Base-by-base conservation (phyloP, 2,329 filamentous ascomycete species). In the Neopestalotiopsis clavispora region DNA sequence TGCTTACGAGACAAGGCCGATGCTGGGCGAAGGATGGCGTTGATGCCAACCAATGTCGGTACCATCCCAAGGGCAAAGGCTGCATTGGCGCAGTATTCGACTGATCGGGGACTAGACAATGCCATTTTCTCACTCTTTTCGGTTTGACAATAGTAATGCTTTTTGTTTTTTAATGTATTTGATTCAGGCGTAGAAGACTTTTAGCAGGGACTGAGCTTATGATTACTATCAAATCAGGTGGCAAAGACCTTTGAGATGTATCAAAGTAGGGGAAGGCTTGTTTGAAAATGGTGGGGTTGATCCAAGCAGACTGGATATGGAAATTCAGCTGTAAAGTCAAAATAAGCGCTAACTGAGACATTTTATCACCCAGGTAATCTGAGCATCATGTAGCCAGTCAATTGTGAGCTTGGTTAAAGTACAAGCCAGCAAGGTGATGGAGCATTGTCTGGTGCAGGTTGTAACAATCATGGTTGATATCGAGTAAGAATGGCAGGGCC, bases 11-110 rank as follows among this genome's bases (percentile, higher is more conserved):
- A 65, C 30, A 65, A 4, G n/a, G 42, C 62, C 4, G 38, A 49
- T 4, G 62, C 62, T n/a, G 62, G 62, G 13, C 62, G 62, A 4
- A 65, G 40, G 23, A 65, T 52, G 38, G 62, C 62, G 32, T 65
- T 65, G 62, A 65, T 65, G 7, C 62, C 62, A 9, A 65, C 9
- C 10, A 45, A 6, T 30, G 62, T 65, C 30, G 62, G 62, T 20
- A 52, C 12, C 20, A 65, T 3, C 10, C 30, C 62, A 12, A 52
- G n/a, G 10, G 38, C 23, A 45, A 66, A 66, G 20, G 45, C 38
- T 45, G 45, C 49, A 49, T 57, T 40, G 49, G 64, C 64, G 28
- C 56, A 57, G 49, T 65, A 65, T 56, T 65, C 40, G 20, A 28
- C 57, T 7, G 23, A 28, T 59, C 23, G 20, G 20, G 57, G 23